phyloP scores from a whole-genome alignment of 1,139 yeast species.

The Lodderomyces pseudojiufengensis region DNA sequence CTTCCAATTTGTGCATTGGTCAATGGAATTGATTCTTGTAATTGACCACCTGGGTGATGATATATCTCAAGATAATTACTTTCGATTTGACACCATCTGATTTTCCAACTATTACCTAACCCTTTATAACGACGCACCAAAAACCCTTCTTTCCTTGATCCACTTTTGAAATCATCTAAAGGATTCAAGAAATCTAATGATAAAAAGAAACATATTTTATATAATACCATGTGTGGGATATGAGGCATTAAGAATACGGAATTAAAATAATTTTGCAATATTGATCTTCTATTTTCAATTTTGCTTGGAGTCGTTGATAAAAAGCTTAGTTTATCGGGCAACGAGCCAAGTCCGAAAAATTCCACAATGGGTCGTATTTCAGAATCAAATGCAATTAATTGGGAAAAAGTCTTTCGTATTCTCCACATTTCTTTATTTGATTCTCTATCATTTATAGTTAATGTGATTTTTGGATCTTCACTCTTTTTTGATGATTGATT shows the following conservation, averaged over 20 bases:
- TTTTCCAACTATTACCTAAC: constrained; percentile 65
- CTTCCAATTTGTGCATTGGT: constrained; percentile 61
- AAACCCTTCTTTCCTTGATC: constrained; percentile 64
- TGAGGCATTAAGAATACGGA: constrained; percentile 58
- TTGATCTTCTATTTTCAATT: constrained; percentile 57
- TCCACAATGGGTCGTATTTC: constrained; percentile 54
- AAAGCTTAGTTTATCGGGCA: constrained; percentile 56
- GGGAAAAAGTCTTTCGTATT: constrained; percentile 56
- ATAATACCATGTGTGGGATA: constrained; percentile 53
- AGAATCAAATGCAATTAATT: constrained; percentile 53
- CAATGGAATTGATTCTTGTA: constrained; percentile 58
- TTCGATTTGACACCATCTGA: constrained; percentile 69
- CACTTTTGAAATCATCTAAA: constrained; percentile 53
- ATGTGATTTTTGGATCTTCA: constrained; percentile 59
- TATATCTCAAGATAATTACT: constrained; percentile 59
- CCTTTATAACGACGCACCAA: constrained; percentile 57
- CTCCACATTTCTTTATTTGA: constrained; percentile 69
- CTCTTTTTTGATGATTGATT: constrained; percentile 24
- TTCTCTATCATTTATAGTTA: constrained; percentile 58
- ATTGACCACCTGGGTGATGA: constrained; percentile 57
- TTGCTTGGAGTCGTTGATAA: constrained; percentile 58
- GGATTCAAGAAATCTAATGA: constrained; percentile 69
- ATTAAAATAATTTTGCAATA: constrained; percentile 58
- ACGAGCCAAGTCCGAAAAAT: constrained; percentile 58
- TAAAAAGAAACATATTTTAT: constrained; percentile 59